A percentile compares a stretch with the other conserved stretches of the same genome.
Evolutionary conservation across 768 basidiomycete species (phyloP).

Genomic region (Trametes meyenii): DNA sequence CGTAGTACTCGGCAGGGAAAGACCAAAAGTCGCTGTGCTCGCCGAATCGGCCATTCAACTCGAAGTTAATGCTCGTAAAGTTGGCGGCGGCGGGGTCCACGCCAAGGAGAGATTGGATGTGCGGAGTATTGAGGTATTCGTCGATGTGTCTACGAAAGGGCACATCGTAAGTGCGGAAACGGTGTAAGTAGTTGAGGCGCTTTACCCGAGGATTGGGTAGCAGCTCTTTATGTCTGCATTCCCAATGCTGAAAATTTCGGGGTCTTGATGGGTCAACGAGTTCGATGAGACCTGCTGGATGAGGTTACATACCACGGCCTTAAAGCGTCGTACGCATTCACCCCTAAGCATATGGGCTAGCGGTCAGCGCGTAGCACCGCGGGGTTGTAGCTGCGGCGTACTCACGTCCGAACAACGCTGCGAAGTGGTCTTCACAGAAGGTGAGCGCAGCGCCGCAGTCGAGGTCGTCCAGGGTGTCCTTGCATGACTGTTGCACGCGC

Average conservation of each 20-base stretch:
- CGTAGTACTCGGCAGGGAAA: conserved; percentile 38
- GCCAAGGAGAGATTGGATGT: conserved; percentile 59
- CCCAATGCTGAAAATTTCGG: background rate
- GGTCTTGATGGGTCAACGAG: background rate
- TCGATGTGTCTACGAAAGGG: conserved; percentile 48
- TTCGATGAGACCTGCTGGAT: background rate
- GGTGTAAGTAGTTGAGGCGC: background rate
- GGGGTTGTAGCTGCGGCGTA: background rate
- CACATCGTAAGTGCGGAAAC: background rate
- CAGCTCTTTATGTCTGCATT: background rate
- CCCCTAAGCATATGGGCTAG: background rate
- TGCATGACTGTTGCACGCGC: conserved; percentile 40
- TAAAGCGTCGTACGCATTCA: conserved; percentile 58
- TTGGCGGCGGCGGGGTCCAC: conserved; percentile 51
- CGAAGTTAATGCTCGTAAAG: conserved; percentile 40
- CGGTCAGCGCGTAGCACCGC: background rate
- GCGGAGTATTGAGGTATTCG: conserved; percentile 61
- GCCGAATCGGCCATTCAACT: conserved; percentile 44
- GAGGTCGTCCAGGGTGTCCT: conserved; percentile 44
- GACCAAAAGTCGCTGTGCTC: conserved; percentile 16
- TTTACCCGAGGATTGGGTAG: background rate
- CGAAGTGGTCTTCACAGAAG: conserved; percentile 40
- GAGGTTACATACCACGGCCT: conserved; percentile 39
- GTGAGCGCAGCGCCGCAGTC: conserved; percentile 42
- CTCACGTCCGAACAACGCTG: conserved; percentile 34